Base-by-base conservation (phyloP, 2,329 filamentous ascomycete genomes). In the Geosmithia flava region DNA sequence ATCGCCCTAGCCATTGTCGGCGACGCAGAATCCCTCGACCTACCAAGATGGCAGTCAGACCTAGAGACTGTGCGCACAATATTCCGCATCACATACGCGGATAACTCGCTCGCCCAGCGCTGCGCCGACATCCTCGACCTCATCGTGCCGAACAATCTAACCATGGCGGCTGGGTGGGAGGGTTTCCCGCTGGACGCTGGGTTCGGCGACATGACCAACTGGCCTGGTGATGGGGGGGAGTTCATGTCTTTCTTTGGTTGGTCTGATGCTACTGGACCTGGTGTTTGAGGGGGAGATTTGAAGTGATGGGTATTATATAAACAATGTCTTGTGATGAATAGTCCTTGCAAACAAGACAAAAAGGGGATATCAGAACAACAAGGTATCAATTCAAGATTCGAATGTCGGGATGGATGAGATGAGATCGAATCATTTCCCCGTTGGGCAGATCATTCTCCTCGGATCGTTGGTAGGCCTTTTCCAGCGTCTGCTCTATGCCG, bases 371-470 rank as follows among this genome's bases (percentile, higher is more conserved):
- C 23, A 27, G 8, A 8, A 27, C 8, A 8, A 27, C 23, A 27
- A 27, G 4, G 23, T 7, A 41, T 54, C 49, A 59, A 45, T 57
- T 60, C 8, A 55, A 19, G 33, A 61, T 57, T 13, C 50, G 50
- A 30, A 60, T 47, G 39, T 54, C 50, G 1, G 59, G 58, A 42
- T 53, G 47, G 19, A 58, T 53, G 37, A 60, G 50, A n/a, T 55
- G 52, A 1, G 49, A 46, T 20, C 53, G 54, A 7, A 61, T 58
- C 23, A 57, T 48, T 7, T 57, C 54, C 15, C 58, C 59, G 17
- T 62, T 62, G 11, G 56, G 53, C 23, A 61, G 53, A 47, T 62
- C 60, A 39, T 62, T 62, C 0, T 56, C 56, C 29, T 59, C 53
- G 1, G 56, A 55, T 6, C 59, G 53, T 2, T 43, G 30, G 1